These are phyloP conservation scores for Stagonosporopsis cucurbitacearum DNA, from an alignment of 2,329 filamentous ascomycete species.

Conservation along the genomic window DNA sequence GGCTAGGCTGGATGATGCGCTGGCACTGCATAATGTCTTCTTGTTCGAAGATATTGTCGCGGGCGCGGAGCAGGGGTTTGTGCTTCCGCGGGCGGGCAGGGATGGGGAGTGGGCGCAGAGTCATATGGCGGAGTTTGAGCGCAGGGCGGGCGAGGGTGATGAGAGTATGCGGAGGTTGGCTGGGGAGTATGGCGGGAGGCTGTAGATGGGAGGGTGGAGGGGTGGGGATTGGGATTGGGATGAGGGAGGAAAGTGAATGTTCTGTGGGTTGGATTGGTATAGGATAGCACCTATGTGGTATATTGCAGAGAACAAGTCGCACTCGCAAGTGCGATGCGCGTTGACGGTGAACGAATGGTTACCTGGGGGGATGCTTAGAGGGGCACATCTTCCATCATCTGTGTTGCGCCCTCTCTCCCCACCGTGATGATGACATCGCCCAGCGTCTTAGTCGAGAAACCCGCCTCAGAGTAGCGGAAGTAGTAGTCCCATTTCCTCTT, in stretches of 20 bases:
- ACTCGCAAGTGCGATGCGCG: not conserved
- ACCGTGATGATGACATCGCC: constrained; percentile 77
- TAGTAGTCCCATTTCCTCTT: constrained; percentile 79
- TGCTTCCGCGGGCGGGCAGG: constrained; percentile 29
- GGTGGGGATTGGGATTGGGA: not conserved
- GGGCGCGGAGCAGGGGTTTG: constrained; percentile 37
- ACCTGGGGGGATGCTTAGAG: constrained; percentile 48
- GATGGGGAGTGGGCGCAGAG: constrained; percentile 34
- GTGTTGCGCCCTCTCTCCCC: constrained; percentile 67
- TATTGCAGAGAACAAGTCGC: constrained; percentile 3
- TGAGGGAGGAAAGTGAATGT: not conserved
- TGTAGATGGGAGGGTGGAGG: not conserved
- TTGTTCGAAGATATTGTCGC: constrained; percentile 35
- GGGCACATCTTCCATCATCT: constrained; percentile 74
- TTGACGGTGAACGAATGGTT: too few relatives aligned
- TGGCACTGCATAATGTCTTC: constrained; percentile 35
- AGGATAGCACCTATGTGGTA: constrained; percentile 12
- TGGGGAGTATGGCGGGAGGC: constrained; percentile 14
- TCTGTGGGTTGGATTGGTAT: not conserved
- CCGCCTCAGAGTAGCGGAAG: constrained; percentile 77
- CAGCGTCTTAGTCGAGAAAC: constrained; percentile 73
- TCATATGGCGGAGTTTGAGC: constrained; percentile 32
- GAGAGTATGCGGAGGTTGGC: constrained; percentile 29
- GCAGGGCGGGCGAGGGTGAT: constrained; percentile 29
- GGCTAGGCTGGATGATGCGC: constrained; percentile 24